phyloP scores from a whole-genome alignment of 192 early-diverging fungal species.

The Spizellomyces punctatus region DNA sequence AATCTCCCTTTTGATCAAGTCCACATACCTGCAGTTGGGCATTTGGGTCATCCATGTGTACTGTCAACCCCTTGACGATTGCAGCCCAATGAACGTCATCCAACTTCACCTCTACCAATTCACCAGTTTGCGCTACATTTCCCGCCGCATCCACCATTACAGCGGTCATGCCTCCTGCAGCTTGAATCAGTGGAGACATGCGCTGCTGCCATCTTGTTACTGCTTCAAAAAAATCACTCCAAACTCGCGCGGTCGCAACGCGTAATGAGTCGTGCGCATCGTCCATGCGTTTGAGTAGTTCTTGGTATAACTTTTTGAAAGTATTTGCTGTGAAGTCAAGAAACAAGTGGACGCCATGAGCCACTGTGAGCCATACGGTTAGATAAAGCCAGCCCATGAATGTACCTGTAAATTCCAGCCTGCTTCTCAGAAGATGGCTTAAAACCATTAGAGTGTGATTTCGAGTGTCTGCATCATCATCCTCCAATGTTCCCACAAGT shows the following conservation, averaged over 20 bases:
- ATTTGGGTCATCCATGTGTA: slow-evolving; percentile 65
- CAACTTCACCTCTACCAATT: slow-evolving; percentile 46
- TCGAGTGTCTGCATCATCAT: slow-evolving; percentile 42
- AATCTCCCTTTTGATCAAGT: too few relatives aligned
- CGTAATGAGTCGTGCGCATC: slow-evolving; percentile 57
- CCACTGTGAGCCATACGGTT: background rate
- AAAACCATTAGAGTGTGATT: slow-evolving; percentile 27
- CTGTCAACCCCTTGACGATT: slow-evolving; percentile 52
- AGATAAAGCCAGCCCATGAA: background rate
- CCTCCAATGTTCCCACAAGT: slow-evolving; percentile 45
- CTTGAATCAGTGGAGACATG: slow-evolving; percentile 7
- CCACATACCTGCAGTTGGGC: slow-evolving; percentile 36
- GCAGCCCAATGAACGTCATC: slow-evolving; percentile 54
- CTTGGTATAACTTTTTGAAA: slow-evolving; percentile 55
- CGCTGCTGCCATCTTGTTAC: slow-evolving; percentile 28
- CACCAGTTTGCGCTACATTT: slow-evolving; percentile 1
- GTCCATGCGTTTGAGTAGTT: slow-evolving; percentile 60
- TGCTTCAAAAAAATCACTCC: slow-evolving; percentile 33
- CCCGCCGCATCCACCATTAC: slow-evolving; percentile 22
- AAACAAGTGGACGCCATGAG: background rate
- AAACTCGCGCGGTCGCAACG: slow-evolving; percentile 29
- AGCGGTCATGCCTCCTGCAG: slow-evolving; percentile 12
- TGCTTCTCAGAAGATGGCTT: too few relatives aligned
- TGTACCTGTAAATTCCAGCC: background rate
- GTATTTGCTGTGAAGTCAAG: slow-evolving; percentile 24